Base-by-base conservation (phyloP, 2,329 filamentous ascomycete genomes). In the Pseudopyrenochaeta lycopersici region DNA sequence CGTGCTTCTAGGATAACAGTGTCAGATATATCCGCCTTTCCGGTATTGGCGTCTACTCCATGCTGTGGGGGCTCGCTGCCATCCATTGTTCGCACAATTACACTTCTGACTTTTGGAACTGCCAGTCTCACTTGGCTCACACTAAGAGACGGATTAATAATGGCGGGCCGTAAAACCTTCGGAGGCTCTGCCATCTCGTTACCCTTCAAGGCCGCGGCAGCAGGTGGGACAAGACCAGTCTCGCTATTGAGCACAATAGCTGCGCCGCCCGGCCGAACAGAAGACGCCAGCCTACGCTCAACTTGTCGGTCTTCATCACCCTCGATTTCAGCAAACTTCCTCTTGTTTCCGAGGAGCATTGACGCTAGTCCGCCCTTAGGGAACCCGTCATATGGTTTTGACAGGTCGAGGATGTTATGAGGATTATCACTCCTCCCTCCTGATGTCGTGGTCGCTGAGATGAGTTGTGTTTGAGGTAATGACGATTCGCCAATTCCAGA, bases 371-470 rank as follows among this genome's bases (percentile, higher is more conserved):
- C 95, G 20, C 95, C 95, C 72, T 90, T 92, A 0, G 95, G 95
- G 36, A 98, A 82, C 1, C 94, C 93, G 63, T 99, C 94, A 60
- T 93, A 97, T 1, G 95, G 95, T 68, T 95, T 96, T 14, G 91
- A 95, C 2, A 99, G 82, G 75, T 99, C 95, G 7, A 99, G 79
- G 17, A 94, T 88, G 10, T 90, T 90, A 66, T 93, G 90, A 0
- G 92, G 92, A 0, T 88, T 83, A 60, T 95, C 92, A 51, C 84
- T 86, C 54, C 88, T 87, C 0, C 83, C 78, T 2, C 80, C 78
- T 60, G 81, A 79, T 47, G 85, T 90, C 12, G 82, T 84, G 9
- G 86, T 84, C 11, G 91, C 87, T 31, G 92, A 91, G 58, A 97
- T 89, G 5, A 98, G 81, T 67, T 96, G 91, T 18, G 92, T 90